Evolutionary conservation across 441 rosid genomes (phyloP).

Genomic region (Corymbia calophylla): DNA sequence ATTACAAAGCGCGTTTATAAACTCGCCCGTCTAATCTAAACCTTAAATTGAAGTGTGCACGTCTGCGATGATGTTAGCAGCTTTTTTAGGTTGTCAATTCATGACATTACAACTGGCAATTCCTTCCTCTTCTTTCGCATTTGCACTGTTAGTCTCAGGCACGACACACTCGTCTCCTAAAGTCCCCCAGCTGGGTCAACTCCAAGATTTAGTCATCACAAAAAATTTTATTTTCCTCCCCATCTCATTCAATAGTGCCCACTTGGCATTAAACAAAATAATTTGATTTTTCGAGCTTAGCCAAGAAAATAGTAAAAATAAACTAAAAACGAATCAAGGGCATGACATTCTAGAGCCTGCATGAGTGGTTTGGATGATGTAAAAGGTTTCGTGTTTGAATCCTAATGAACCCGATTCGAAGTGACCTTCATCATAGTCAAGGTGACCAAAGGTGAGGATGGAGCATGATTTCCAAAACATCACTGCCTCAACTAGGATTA

Average conservation of each 20-base stretch:
- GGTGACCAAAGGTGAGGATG: background rate
- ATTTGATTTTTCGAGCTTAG: background rate
- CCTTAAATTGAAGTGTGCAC: background rate
- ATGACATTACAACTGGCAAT: background rate
- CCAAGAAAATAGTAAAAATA: background rate
- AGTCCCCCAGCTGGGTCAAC: background rate
- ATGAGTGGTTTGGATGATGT: too few species aligned
- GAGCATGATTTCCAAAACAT: background rate
- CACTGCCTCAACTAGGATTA: background rate
- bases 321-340: background rate
- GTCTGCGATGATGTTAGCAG: background rate
- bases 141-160: background rate
- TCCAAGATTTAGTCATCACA: background rate
- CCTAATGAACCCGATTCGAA: background rate
- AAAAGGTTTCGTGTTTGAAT: background rate
- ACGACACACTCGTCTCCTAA: background rate
- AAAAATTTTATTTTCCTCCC: background rate
- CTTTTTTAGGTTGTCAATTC: background rate
- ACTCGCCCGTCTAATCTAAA: background rate
- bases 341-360: background rate
- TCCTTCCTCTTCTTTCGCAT: background rate
- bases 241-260: background rate
- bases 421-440: background rate
- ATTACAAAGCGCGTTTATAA: background rate
- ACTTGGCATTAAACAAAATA: background rate